phyloP scores from a whole-genome alignment of 306 rosid genomes.

The Glycine soja region DNA sequence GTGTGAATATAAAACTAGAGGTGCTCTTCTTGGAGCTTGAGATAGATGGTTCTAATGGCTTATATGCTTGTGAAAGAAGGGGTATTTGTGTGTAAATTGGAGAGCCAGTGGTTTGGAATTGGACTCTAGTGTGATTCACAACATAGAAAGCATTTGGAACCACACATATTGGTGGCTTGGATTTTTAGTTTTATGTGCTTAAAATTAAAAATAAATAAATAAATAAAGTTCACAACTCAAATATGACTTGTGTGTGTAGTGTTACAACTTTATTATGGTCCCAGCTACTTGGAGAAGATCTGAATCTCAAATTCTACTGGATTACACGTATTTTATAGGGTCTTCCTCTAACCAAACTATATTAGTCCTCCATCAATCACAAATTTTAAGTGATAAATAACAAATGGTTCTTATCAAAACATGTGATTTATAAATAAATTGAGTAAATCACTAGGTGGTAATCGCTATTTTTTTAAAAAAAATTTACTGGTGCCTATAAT shows the following conservation, averaged over 20 bases:
- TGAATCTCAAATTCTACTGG: conserved; percentile 47
- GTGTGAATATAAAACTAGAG: conserved; percentile 12
- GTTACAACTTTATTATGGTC: conserved; percentile 28
- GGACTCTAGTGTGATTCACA: conserved; percentile 53
- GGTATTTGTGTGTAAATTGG: conserved; percentile 64
- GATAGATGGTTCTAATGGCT: conserved; percentile 44
- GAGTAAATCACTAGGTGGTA: too few relatives aligned
- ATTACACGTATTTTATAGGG: conserved; percentile 30
- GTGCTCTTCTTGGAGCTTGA: conserved; percentile 13
- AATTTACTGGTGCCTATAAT: too few relatives aligned
- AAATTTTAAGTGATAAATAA: neutral
- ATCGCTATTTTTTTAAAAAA: too few relatives aligned
- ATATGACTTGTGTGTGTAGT: conserved; percentile 20
- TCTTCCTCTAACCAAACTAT: conserved; percentile 28
- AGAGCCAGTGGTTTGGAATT: conserved; percentile 68
- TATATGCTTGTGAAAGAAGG: conserved; percentile 58
- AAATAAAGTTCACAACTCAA: conserved; percentile 39
- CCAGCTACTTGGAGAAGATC: conserved; percentile 45
- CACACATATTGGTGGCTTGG: conserved; percentile 67
- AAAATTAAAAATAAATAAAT: neutral
- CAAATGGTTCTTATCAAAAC: neutral
- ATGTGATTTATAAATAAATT: too few relatives aligned
- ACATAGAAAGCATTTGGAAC: conserved; percentile 46
- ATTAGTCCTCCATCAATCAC: neutral
- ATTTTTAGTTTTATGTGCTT: conserved; percentile 43